Evolutionary conservation across 2,329 filamentous ascomycete species (phyloP).

Genomic region (Stachybotrys chartarum): DNA sequence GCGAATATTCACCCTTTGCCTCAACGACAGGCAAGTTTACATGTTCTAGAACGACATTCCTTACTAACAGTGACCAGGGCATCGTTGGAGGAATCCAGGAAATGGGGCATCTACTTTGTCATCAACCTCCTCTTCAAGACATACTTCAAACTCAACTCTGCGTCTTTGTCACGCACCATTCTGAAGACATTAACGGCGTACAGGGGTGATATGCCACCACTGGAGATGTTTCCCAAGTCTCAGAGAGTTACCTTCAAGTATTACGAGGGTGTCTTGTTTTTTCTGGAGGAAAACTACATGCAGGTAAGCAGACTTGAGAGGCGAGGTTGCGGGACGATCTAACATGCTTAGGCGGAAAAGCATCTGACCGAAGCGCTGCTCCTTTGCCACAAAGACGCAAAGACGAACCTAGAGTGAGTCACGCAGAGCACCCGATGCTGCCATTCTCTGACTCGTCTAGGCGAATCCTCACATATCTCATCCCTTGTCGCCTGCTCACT

Average conservation of each 20-base stretch:
- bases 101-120: slow-evolving; percentile 96
- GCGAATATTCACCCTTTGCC: slow-evolving; percentile 82
- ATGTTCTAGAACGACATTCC: too few relatives aligned
- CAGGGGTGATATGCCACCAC: slow-evolving; percentile 68
- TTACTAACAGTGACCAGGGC: slow-evolving; percentile 44
- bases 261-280: slow-evolving; percentile 88
- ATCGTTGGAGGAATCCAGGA: slow-evolving; percentile 79
- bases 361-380: slow-evolving; percentile 74
- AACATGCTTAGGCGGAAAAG: slow-evolving; percentile 58
- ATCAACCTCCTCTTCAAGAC: slow-evolving; percentile 97
- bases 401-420: slow-evolving; percentile 72
- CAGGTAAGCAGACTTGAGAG: slow-evolving; percentile 41
- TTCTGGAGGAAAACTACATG: slow-evolving; percentile 87
- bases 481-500: slow-evolving; percentile 87
- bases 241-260: slow-evolving; percentile 96
- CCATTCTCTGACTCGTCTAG: slow-evolving; percentile 34
- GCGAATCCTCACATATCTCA: slow-evolving; percentile 87
- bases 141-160: slow-evolving; percentile 91
- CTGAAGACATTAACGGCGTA: slow-evolving; percentile 76
- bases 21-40: slow-evolving; percentile 72
- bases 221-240: slow-evolving; percentile 76
- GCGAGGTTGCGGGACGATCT: background rate
- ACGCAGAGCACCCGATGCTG: background rate
- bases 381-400: slow-evolving; percentile 68
- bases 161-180: slow-evolving; percentile 84